phyloP scores from a whole-genome alignment of 2,329 filamentous ascomycete species.

The Trichoderma sp. region DNA sequence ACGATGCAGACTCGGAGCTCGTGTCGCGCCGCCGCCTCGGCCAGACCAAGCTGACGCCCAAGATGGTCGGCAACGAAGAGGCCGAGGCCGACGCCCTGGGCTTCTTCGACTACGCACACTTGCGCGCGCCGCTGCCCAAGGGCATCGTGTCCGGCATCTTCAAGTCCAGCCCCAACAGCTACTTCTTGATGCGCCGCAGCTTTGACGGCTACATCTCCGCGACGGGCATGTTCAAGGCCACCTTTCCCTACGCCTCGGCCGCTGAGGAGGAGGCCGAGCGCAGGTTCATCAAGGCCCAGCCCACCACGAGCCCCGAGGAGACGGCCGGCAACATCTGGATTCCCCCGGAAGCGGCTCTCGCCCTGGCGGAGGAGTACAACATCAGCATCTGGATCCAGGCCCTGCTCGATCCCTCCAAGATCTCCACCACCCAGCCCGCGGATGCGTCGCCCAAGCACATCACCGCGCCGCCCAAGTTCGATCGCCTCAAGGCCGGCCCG shows the following conservation, averaged over 20 bases:
- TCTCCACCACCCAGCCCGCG: slow-evolving; percentile 60
- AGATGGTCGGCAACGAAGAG: slow-evolving; percentile 75
- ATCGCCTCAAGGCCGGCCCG: slow-evolving; percentile 52
- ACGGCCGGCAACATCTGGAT: slow-evolving; percentile 98
- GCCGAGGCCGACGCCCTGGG: slow-evolving; percentile 74
- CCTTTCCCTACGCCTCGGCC: slow-evolving; percentile 75
- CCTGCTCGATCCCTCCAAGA: slow-evolving; percentile 85
- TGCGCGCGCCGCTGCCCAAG: slow-evolving; percentile 88
- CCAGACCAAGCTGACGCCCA: slow-evolving; percentile 86
- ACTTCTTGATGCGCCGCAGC: slow-evolving; percentile 94
- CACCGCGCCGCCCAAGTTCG: slow-evolving; percentile 77
- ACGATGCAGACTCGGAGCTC: slow-evolving; percentile 65
- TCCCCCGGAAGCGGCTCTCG: slow-evolving; percentile 76
- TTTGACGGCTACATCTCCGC: slow-evolving; percentile 82
- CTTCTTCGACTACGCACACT: slow-evolving; percentile 92
- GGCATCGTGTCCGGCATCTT: slow-evolving; percentile 93
- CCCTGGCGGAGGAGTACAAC: slow-evolving; percentile 82
- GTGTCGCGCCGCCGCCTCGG: slow-evolving; percentile 84
- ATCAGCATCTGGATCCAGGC: slow-evolving; percentile 87
- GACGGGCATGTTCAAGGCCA: slow-evolving; percentile 91
- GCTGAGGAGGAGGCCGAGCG: slow-evolving; percentile 76
- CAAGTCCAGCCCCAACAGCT: slow-evolving; percentile 83
- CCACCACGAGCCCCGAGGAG: slow-evolving; percentile 83
- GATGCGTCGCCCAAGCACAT: slow-evolving; percentile 76
- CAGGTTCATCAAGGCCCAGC: slow-evolving; percentile 79